Conservation (phyloP, 1,139 yeast genomes). For the Lodderomyces pseudojiufengensis region DNA sequence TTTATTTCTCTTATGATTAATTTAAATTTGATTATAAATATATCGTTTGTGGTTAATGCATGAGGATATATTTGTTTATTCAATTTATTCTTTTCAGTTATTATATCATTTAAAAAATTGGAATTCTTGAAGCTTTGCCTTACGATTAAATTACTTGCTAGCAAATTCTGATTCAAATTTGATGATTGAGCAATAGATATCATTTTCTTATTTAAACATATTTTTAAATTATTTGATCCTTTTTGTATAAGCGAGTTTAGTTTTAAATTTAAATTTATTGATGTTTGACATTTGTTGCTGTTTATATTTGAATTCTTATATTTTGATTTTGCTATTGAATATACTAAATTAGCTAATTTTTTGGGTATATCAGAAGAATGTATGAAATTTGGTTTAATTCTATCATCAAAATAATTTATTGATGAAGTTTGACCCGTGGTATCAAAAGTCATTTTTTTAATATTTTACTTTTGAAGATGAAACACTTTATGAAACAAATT, state of each 20-base stretch:
- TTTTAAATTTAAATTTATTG: slow-evolving; percentile 35
- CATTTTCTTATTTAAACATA: slow-evolving; percentile 32
- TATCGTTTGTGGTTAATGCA: slow-evolving; percentile 4
- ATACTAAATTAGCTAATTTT: slow-evolving; percentile 15
- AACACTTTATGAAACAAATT: too few relatives aligned
- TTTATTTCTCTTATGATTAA: background rate
- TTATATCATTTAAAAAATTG: background rate
- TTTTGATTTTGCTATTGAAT: slow-evolving; percentile 2
- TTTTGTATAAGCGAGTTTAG: slow-evolving; percentile 34
- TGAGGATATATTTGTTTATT: slow-evolving; percentile 4
- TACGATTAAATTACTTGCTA: too few relatives aligned
- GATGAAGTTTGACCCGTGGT: too few relatives aligned
- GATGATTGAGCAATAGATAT: slow-evolving; percentile 29
- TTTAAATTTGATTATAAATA: slow-evolving; percentile 1
- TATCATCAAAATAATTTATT: background rate
- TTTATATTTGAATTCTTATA: background rate
- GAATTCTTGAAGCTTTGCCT: too few relatives aligned
- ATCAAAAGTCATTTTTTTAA: too few relatives aligned
- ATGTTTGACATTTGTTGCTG: slow-evolving; percentile 14
- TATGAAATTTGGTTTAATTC: slow-evolving; percentile 37
- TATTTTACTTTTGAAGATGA: too few relatives aligned
- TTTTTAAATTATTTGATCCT: slow-evolving; percentile 27
- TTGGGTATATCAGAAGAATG: slow-evolving; percentile 36
- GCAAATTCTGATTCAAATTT: background rate
- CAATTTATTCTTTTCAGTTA: background rate